phyloP scores from a whole-genome alignment of 1,284 basidiomycete species.

The Heterobasidion occidentale region DNA sequence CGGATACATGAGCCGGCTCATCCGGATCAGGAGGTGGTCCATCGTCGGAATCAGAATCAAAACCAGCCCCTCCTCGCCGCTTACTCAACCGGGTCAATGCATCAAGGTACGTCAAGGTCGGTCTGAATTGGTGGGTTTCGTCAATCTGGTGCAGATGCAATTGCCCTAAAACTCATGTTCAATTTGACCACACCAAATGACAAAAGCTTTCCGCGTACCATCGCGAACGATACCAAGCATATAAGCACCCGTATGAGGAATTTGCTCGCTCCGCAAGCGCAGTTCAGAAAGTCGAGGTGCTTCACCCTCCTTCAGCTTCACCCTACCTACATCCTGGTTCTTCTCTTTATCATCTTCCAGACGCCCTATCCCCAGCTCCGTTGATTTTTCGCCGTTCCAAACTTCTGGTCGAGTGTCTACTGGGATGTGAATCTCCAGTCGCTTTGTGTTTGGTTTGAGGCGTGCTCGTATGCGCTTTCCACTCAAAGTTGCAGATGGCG shows the following conservation, averaged over 20 bases:
- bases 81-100: conserved; percentile 53
- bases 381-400: conserved; percentile 64
- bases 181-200: neutral
- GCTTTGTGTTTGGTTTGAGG: conserved; percentile 50
- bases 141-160: conserved; percentile 72
- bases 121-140: conserved; percentile 72
- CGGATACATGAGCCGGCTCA: conserved; percentile 41
- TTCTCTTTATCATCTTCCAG: conserved; percentile 68
- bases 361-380: conserved; percentile 54
- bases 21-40: conserved; percentile 75
- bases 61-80: conserved; percentile 38
- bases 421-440: conserved; percentile 71
- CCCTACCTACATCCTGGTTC: conserved; percentile 46
- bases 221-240: conserved; percentile 68
- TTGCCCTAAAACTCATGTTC: conserved; percentile 35
- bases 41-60: conserved; percentile 68
- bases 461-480: conserved; percentile 72
- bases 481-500: conserved; percentile 60
- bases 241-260: conserved; percentile 54
- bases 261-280: conserved; percentile 63
- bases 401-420: conserved; percentile 69
- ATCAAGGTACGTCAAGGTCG: conserved; percentile 73
- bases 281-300: conserved; percentile 60
- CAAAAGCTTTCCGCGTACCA: conserved; percentile 34
- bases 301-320: conserved; percentile 38